Base-by-base conservation (phyloP, 2,329 filamentous ascomycete genomes). In the Pseudocercospora fuligena region DNA sequence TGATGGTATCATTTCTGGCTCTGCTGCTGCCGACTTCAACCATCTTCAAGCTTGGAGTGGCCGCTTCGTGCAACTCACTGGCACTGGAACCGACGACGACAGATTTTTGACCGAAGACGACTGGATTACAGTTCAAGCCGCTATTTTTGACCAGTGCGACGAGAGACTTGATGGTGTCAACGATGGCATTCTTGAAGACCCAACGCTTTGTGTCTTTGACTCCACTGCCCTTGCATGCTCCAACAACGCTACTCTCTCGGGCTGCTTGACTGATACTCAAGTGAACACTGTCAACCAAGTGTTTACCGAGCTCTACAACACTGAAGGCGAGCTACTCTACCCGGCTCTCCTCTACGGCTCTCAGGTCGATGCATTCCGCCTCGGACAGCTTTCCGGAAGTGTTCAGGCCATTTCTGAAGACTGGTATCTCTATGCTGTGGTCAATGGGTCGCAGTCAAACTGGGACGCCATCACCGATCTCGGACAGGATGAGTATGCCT, bases 271-370 rank as follows among this genome's bases (percentile, higher is more conserved):
- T 0, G 65, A 73, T 11, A 74, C 74, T 0, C 83, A 86, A 73
- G 77, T 81, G 49, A 68, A 77, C 7, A 82, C 80, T 0, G 82
- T 86, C 14, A 76, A 79, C 46, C 70, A 79, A 1, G 77, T 83
- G 16, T 83, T 81, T 72, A 75, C 75, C 12, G 80, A 81, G 46
- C 78, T 84, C 33, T 77, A 79, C 68, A 77, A 80, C 63, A 76
- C 74, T 5, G 73, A 81, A 43, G 84, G 84, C 53, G 76, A 78
- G 4, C 73, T 86, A 1, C 78, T 85, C 16, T 86, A 82, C 72
- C 84, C 85, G 1, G 78, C 81, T n/a, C 80, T 86, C 73, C 80
- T 84, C 59, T 84, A 82, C 6, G 84, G 84, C 16, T 78, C 79
- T 14, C 82, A 84, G 69, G 69, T 80, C 7, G 68, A 76, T 7